Conservation (phyloP, 2,329 filamentous ascomycete genomes). For the Ploettnerulaceae sp. region DNA sequence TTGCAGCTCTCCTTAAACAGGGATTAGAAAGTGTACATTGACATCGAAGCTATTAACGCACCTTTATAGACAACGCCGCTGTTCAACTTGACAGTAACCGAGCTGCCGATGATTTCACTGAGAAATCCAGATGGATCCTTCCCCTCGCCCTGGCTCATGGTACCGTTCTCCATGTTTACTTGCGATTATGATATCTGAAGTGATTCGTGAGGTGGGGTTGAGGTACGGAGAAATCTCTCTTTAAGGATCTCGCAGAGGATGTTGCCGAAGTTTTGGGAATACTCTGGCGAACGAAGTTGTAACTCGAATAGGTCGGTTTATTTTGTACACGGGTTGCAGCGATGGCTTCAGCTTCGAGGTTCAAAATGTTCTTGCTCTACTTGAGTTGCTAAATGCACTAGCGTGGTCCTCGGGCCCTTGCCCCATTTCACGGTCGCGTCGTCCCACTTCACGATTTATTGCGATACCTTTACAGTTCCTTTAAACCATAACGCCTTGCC, state of each 20-base stretch:
- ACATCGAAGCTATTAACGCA: conserved; percentile 37
- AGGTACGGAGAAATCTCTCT: not conserved
- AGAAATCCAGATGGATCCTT: conserved; percentile 93
- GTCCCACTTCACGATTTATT: not conserved
- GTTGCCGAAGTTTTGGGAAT: not conserved
- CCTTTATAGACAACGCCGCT: conserved; percentile 98
- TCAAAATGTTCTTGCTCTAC: too few relatives aligned
- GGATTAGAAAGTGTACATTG: conserved; percentile 15
- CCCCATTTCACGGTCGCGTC: conserved; percentile 3
- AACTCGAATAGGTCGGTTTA: not conserved
- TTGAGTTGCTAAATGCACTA: not conserved
- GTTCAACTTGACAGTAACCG: conserved; percentile 95
- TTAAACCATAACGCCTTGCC: not conserved
- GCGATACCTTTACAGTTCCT: not conserved
- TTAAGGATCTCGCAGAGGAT: not conserved
- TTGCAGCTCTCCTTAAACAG: conserved; percentile 73
- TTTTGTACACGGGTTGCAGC: too few relatives aligned
- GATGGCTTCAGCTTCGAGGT: too few relatives aligned
- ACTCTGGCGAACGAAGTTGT: not conserved
- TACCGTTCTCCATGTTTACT: conserved; percentile 66
- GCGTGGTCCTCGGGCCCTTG: not conserved
- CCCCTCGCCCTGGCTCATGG: conserved; percentile 58
- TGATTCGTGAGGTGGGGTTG: conserved; percentile 2
- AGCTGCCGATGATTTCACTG: conserved; percentile 87
- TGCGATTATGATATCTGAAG: not conserved